Evolutionary conservation across 139 green algal genomes (phyloP).

Genomic region (Chlorella sp.): DNA sequence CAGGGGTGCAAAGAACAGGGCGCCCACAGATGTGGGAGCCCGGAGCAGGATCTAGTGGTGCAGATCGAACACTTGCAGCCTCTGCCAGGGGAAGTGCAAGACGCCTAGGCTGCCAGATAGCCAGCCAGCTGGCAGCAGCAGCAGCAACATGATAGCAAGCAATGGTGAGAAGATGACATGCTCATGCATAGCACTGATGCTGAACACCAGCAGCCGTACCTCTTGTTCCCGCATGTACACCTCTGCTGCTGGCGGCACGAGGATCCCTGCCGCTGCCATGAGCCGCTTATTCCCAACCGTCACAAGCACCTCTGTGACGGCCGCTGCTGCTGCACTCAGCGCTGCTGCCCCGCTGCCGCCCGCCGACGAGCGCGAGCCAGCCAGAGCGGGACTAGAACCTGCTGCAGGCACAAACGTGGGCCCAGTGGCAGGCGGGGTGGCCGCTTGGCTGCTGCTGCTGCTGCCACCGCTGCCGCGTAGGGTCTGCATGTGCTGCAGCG

Average conservation of each 20-base stretch:
- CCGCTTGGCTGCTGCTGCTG: background rate
- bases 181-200: background rate
- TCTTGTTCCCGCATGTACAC: slow-evolving; percentile 62
- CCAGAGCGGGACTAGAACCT: background rate
- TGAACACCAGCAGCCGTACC: background rate
- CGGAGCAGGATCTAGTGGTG: background rate
- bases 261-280: slow-evolving; percentile 71
- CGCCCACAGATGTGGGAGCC: too few species aligned
- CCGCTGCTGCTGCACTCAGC: background rate
- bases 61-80: background rate
- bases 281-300: slow-evolving; percentile 79
- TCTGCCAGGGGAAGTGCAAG: background rate
- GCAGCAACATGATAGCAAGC: background rate
- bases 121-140: background rate
- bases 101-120: background rate
- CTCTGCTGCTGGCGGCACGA: slow-evolving; percentile 53
- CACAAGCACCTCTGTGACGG: slow-evolving; percentile 45
- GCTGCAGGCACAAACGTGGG: too few species aligned
- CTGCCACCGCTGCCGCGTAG: background rate
- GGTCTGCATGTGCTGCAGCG: slow-evolving; percentile 27
- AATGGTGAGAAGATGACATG: background rate
- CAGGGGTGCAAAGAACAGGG: background rate
- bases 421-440: background rate
- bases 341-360: slow-evolving; percentile 32
- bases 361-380: background rate